These are phyloP conservation scores for Asterophora parasitica DNA, from an alignment of 768 basidiomycete species.

Conservation along the genomic window DNA sequence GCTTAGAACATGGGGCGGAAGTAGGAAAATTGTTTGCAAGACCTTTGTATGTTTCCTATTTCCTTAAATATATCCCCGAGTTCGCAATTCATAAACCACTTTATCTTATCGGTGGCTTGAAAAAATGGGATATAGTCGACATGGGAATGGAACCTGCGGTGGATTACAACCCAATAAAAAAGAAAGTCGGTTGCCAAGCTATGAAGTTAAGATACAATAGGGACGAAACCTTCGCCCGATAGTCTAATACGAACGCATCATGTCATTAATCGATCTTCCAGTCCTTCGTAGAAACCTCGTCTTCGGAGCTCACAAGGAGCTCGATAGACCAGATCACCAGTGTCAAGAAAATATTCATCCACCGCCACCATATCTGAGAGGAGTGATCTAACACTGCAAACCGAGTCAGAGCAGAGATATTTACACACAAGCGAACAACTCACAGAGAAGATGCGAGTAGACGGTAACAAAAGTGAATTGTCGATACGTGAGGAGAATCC, in stretches of 20 bases:
- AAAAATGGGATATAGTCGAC: too few species aligned
- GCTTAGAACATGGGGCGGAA: slow-evolving; percentile 1
- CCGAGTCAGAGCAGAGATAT: neutral
- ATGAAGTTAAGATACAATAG: neutral
- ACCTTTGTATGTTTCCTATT: too few species aligned
- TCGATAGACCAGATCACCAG: slow-evolving; percentile 81
- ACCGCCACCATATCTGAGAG: slow-evolving; percentile 92
- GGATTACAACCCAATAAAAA: neutral
- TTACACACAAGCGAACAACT: slow-evolving; percentile 24
- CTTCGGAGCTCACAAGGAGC: slow-evolving; percentile 72
- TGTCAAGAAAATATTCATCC: slow-evolving; percentile 88
- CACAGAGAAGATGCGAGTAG: slow-evolving; percentile 81
- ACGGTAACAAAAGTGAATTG: slow-evolving; percentile 84
- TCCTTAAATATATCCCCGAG: too few species aligned
- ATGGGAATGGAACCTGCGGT: neutral
- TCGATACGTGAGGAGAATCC: slow-evolving; percentile 73
- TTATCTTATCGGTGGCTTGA: too few species aligned
- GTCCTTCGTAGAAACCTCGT: slow-evolving; percentile 57
- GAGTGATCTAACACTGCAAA: slow-evolving; percentile 75
- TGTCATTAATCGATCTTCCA: slow-evolving; percentile 71
- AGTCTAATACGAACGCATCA: neutral
- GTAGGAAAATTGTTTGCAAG: neutral
- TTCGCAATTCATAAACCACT: too few species aligned
- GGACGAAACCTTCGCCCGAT: neutral
- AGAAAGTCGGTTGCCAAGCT: neutral